Base-by-base conservation (phyloP, 2,329 filamentous ascomycete species). In the Phialemonium atrogriseum region DNA sequence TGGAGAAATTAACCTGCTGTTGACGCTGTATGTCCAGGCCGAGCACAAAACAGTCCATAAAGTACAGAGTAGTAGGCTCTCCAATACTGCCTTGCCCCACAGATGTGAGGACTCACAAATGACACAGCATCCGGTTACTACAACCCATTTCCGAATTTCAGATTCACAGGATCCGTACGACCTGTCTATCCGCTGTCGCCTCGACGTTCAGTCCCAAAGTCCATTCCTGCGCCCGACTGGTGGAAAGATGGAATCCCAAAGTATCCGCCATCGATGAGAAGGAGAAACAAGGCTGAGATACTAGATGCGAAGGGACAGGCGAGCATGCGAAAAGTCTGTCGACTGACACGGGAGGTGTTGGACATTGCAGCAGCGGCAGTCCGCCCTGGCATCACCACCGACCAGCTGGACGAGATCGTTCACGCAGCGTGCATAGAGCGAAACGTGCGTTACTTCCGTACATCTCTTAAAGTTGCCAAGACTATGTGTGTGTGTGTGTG, bases 351-450 rank as follows among this genome's bases (percentile, higher is more conserved):
- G 54, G 89, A 98, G 62, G 87, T 96, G 8, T 64, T 98, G 40
- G 91, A 98, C 58, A 83, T 94, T 51, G 85, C 87, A 2, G 91
- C 86, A 0, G 77, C 80, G 10, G 89, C 81, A 30, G 63, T 83
- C 27, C 81, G 79, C 52, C 89, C 91, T 12, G 91, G 91, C 29
- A 81, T 96, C 20, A 95, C 89, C 6, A 96, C 91, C 6, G 91
- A 98, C 53, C 79, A 93, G 48, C 85, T 98, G 36, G 91, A 98
- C 52, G 82, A 91, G 59, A 68, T 96, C 40, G 88, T 94, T 24
- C 91, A 98, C 66, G 85, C 94, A 47, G 91, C 89, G 31, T 95
- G 86, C 54, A 66, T 96, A 43, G 89, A 95, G 62, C 76, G 91
- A 60, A 75, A 95, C 44, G 89, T 95, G 62, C 62, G 83, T 14